phyloP scores from a whole-genome alignment of 192 early-diverging fungal genomes.

The Haplosporangium gracile region DNA sequence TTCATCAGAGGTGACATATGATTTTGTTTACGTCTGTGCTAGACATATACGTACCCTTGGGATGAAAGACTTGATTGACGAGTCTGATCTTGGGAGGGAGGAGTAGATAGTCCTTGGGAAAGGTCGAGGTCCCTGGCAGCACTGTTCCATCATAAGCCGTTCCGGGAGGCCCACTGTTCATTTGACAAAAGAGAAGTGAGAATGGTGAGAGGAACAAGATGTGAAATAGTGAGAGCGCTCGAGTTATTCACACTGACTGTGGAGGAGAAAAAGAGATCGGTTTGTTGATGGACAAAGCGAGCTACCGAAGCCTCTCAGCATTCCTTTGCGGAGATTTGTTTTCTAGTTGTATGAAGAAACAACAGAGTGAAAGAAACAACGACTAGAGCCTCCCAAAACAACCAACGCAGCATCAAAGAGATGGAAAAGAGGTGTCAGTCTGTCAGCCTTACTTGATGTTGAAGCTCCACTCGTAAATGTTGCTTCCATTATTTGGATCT shows the following conservation, averaged over 20 bases:
- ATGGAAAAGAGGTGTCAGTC: neutral
- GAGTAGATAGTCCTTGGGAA: constrained; percentile 93
- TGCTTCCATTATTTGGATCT: neutral
- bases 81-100: constrained; percentile 94
- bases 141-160: neutral
- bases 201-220: neutral
- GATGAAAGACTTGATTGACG: constrained; percentile 91
- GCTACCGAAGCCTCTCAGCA: no score
- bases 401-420: neutral
- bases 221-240: neutral
- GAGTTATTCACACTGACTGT: no score
- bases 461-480: neutral
- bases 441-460: neutral
- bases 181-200: neutral
- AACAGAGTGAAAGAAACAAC: no score
- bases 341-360: no score
- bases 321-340: no score
- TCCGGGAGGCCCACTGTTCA: neutral
- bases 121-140: constrained; percentile 78
- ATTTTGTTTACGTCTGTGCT: constrained; percentile 8
- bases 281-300: no score
- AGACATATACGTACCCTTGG: constrained; percentile 69
- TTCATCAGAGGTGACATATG: neutral
- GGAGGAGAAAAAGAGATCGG: no score
- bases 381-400: neutral